Evolutionary conservation across 768 basidiomycete genomes (phyloP).

Genomic region (Leccinum obscurum): DNA sequence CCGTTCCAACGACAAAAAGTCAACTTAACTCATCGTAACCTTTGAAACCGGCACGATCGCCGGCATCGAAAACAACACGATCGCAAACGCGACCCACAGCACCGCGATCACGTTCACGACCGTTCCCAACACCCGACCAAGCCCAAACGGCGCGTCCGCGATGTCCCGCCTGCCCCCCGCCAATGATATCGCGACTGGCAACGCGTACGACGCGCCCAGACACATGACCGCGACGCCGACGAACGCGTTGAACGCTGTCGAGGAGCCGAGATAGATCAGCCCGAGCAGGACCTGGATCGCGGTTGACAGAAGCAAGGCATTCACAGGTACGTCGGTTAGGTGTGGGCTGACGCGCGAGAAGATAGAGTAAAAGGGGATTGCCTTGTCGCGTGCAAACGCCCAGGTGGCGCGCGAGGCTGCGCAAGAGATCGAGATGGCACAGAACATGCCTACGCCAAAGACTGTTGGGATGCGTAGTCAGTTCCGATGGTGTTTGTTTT

Average conservation of each 20-base stretch:
- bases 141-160: slow-evolving; percentile 48
- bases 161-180: slow-evolving; percentile 44
- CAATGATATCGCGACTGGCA: slow-evolving; percentile 59
- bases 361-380: slow-evolving; percentile 51
- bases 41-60: slow-evolving; percentile 55
- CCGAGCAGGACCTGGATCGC: slow-evolving; percentile 58
- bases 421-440: slow-evolving; percentile 64
- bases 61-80: slow-evolving; percentile 70
- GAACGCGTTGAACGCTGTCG: slow-evolving; percentile 67
- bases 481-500: too few relatives aligned
- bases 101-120: slow-evolving; percentile 52
- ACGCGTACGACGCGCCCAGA: slow-evolving; percentile 60
- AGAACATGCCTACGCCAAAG: slow-evolving; percentile 58
- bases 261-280: slow-evolving; percentile 61
- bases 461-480: slow-evolving; percentile 31
- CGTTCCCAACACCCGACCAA: slow-evolving; percentile 46
- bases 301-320: slow-evolving; percentile 61
- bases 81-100: slow-evolving; percentile 60
- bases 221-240: slow-evolving; percentile 68
- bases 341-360: slow-evolving; percentile 48
- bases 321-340: slow-evolving; percentile 51
- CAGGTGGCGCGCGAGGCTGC: slow-evolving; percentile 70
- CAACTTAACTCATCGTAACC: slow-evolving; percentile 45
- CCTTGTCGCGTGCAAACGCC: slow-evolving; percentile 70
- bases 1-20: background rate